Base-by-base conservation (phyloP, 257 asterid species). In the Orobanche coerulescens region DNA sequence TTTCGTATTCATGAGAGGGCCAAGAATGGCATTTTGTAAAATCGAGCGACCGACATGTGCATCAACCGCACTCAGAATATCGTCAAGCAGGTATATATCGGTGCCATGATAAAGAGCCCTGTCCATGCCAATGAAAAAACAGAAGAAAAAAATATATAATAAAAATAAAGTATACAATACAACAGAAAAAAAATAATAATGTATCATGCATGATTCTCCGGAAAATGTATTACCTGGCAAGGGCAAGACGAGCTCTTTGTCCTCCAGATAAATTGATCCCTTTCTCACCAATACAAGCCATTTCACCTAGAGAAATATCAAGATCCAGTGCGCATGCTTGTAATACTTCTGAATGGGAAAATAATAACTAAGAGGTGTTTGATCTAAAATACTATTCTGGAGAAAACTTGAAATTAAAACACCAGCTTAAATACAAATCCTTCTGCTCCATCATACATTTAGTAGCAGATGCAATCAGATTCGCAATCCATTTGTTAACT, bases 401-500 rank as follows among this genome's bases (percentile, higher is more conserved):
- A 30, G 43, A 18, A 44, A 34, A 36, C 4, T 46, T 26, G 12
- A 23, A 20, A 26, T 5, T 5, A 34, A 49, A 48, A 19, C 20
- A 51, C 36, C 36, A 48, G 19, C 6, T 39, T 36, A 22, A 33
- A 51, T 47, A 37, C 43, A 26, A 40, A 74, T 92, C 98, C 81
- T 92, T 92, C 65, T 88, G 95, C 78, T 92, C 94, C 98, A 92
- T 92, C 98, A 92, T 86, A 51, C 47, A 81, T 69, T 74, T 75
- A 20, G 98, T 92, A 44, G 96, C 98, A 63, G 71, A 76, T 61
- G 96, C 95, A 51, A 92, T 92, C 76, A 84, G 66, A 74, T 88
- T 74, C 1, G 98, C 98, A n/a, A 92, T 92, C 96, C 98, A 92
- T 76, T 92, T 92, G 80, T 92, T 92, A 51, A 92, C 98, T 92